Evolutionary conservation across 345 rosid species (phyloP).

Genomic region (Carallia brachiata): DNA sequence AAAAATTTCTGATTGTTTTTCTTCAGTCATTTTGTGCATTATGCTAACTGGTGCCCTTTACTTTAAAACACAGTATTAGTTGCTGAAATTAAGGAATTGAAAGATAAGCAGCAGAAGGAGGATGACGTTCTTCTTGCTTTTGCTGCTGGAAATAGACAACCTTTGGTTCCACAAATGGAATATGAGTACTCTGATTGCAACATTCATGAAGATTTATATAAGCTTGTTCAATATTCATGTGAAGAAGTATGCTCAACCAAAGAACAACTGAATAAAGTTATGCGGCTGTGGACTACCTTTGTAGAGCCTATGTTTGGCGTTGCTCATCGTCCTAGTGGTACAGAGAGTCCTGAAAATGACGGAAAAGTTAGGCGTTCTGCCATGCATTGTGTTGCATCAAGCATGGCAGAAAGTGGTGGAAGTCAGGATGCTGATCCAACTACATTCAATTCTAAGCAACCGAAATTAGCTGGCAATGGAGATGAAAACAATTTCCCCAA

Average conservation of each 20-base stretch:
- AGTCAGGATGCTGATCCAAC: slow-evolving; percentile 45
- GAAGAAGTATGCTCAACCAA: slow-evolving; percentile 92
- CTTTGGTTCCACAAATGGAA: slow-evolving; percentile 60
- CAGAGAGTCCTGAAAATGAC: slow-evolving; percentile 44
- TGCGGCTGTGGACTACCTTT: slow-evolving; percentile 84
- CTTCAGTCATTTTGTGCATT: not conserved
- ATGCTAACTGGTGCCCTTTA: slow-evolving; percentile 10
- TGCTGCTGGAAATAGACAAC: slow-evolving; percentile 76
- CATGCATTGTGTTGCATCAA: slow-evolving; percentile 38
- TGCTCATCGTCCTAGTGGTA: slow-evolving; percentile 40
- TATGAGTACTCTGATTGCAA: slow-evolving; percentile 54
- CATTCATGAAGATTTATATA: slow-evolving; percentile 82
- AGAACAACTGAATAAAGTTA: slow-evolving; percentile 83
- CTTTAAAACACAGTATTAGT: slow-evolving; percentile 59
- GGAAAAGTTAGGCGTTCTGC: slow-evolving; percentile 33
- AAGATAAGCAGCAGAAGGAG: slow-evolving; percentile 80
- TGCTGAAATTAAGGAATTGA: slow-evolving; percentile 85
- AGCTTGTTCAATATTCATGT: slow-evolving; percentile 86
- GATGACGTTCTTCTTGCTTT: slow-evolving; percentile 70
- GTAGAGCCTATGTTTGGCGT: slow-evolving; percentile 83
- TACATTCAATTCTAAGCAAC: slow-evolving; percentile 43
- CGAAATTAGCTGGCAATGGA: slow-evolving; percentile 44
- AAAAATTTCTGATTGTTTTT: not conserved
- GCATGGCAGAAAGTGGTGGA: slow-evolving; percentile 49
- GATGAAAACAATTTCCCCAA: slow-evolving; percentile 45